Evolutionary conservation across 108 stramenopile species (phyloP), one percentile per base, ranked within the genome.

Genomic region (Skeletonema costatum): DNA sequence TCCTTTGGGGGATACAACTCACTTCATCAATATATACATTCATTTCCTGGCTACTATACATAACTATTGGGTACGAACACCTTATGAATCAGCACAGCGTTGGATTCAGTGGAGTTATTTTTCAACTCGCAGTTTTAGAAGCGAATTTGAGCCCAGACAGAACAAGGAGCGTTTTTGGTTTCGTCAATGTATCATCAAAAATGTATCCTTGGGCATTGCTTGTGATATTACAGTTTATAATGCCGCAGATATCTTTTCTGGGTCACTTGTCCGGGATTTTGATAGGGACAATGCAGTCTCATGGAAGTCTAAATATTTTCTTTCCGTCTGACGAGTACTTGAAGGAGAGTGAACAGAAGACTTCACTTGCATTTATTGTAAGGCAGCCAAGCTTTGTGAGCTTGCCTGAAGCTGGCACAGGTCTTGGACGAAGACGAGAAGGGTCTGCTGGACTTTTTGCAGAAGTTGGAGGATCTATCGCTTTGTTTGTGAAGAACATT

Each of bases 31-130:
- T 92, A 29, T 89, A 96, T 67, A 42, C 88, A 5, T 12, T 81
- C 5, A 69, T 91, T n/a, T 86, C 96, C 5, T 83, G 78, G 63
- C 8, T 83, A 1, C 29, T 74, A 19, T 74, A 71, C 39, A 17
- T 75, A 7, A 59, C 84, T 11, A 73, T 90, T 25, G 72, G 80
- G 8, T 86, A 89, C 48, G 81, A 88, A 64, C 38, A 53, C 0
- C 70, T 86, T 73, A 82, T 92, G 85, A 75, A 83, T 61, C 84
- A 90, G 59, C 92, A 92, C 53, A 67, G 89, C 14, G 70, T 94
- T 39, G 96, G 96, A 38, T 96, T 93, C 59, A 89, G 88, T 12
- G 96, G 93, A 4, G 87, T 96, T 12, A 75, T 96, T 6, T 96
- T 96, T 76, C 90, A 94, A 51, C 46, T 92, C n/a, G 86, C 81